Percentiles rank a stretch among this genome's conserved stretches.
phyloP scores from a whole-genome alignment of 2,329 filamentous ascomycete genomes.

The Herpotrichia juniperi region DNA sequence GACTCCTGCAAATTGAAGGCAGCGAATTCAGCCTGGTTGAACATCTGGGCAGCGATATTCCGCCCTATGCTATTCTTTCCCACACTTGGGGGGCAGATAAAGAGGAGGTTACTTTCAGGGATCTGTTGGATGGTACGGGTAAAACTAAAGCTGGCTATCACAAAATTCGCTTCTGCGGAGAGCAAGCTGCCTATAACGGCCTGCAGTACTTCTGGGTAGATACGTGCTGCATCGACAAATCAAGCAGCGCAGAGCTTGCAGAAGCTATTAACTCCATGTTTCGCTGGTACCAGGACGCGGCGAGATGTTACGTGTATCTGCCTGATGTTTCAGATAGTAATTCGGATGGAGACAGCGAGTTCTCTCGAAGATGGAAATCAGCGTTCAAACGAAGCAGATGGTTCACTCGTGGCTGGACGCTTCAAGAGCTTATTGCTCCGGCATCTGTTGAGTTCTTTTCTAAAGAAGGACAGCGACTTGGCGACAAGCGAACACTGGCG shows the following conservation, averaged over 20 bases:
- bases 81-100: slow-evolving; percentile 10
- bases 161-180: slow-evolving; percentile 1
- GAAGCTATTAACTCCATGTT: slow-evolving; percentile 2
- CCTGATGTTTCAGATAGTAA: neutral
- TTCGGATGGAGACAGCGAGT: neutral
- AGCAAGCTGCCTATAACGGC: neutral
- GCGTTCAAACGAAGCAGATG: neutral
- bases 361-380: neutral
- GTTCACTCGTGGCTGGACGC: neutral
- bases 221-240: neutral
- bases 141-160: slow-evolving; percentile 6
- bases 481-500: slow-evolving; percentile 9
- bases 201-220: neutral
- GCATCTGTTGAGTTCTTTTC: slow-evolving; percentile 18
- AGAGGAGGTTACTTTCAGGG: slow-evolving; percentile 1
- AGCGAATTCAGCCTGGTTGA: neutral
- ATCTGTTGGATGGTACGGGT: neutral
- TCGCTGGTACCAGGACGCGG: neutral
- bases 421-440: slow-evolving; percentile 20
- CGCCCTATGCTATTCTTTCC: slow-evolving; percentile 10
- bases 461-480: slow-evolving; percentile 5
- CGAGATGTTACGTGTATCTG: neutral
- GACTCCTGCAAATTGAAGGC: neutral
- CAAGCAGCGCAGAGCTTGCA: neutral
- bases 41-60: neutral